Conservation (phyloP, 768 basidiomycete species). For the Russula abietina region DNA sequence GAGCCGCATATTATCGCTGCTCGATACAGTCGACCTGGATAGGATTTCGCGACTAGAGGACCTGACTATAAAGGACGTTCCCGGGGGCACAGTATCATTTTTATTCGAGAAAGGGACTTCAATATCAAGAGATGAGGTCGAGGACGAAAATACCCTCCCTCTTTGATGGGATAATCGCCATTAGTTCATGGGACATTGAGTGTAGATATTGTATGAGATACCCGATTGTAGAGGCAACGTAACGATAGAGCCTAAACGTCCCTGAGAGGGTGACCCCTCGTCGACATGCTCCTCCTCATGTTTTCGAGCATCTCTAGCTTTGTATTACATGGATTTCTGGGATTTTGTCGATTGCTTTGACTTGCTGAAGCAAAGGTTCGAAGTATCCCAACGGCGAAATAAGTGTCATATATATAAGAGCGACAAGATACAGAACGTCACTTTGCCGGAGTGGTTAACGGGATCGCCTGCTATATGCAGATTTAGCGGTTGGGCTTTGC, state of each 20-base stretch:
- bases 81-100: constrained; percentile 69
- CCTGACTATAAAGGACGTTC: constrained; percentile 41
- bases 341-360: neutral
- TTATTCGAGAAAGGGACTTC: constrained; percentile 84
- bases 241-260: neutral
- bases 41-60: constrained; percentile 38
- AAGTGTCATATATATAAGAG: neutral
- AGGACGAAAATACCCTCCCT: constrained; percentile 28
- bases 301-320: neutral
- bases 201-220: neutral
- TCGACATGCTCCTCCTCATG: neutral
- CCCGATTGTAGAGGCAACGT: neutral
- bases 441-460: constrained; percentile 95
- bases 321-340: neutral
- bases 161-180: neutral
- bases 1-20: constrained; percentile 32
- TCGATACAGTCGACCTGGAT: constrained; percentile 45
- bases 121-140: constrained; percentile 57
- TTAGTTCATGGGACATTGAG: neutral
- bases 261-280: neutral
- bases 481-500: constrained; percentile 32
- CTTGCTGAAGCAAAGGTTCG: neutral
- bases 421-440: constrained; percentile 36
- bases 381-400: neutral
- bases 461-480: constrained; percentile 39